Base-by-base conservation (phyloP, 495 filamentous ascomycete species). In the Daldinia concentrica region DNA sequence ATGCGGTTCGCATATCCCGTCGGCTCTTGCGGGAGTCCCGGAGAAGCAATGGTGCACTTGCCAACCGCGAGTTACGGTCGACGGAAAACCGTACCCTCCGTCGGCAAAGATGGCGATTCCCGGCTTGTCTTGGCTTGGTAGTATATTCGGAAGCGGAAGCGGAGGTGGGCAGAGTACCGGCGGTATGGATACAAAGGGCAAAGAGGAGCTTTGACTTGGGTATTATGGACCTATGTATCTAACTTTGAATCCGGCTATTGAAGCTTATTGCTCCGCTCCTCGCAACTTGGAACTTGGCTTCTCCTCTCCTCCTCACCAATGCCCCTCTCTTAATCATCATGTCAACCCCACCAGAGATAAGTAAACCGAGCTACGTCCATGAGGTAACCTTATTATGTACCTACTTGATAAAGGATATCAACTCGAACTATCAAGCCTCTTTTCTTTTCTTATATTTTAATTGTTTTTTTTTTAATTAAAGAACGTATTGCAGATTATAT, bases 11-110 rank as follows among this genome's bases (percentile, higher is more conserved):
- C 90, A 92, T 70, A 82, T 92, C 58, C 84, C 89, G 26, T 78
- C 78, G 0, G 89, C 90, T n/a, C 85, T 92, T 75, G 82, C 87
- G 65, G 70, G 79, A 12, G 77, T 90, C 11, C 82, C 87, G 27
- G 80, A 87, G 62, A 74, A 79, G 15, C 75, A 90, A 45, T 84
- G 89, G 80, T 92, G 90, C 79, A 81, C 82, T 2, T 92, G 90
- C 70, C 77, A 81, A 39, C 88, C 89, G 39, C 85, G 84, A 78
- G 83, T 88, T 14, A 84, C 86, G 74, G 79, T 81, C 41, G 81
- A 85, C 22, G 89, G 88, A n/a, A 87, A 86, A 77, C 66, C 79
- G 62, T 91, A 90, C 69, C 89, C 90, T 58, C 89, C 89, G 72
- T 84, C 85, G 30, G 83, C 80, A 30, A 83, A 81, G 78, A 79